phyloP scores from a whole-genome alignment of 306 rosid species.

The Rosa persica region DNA sequence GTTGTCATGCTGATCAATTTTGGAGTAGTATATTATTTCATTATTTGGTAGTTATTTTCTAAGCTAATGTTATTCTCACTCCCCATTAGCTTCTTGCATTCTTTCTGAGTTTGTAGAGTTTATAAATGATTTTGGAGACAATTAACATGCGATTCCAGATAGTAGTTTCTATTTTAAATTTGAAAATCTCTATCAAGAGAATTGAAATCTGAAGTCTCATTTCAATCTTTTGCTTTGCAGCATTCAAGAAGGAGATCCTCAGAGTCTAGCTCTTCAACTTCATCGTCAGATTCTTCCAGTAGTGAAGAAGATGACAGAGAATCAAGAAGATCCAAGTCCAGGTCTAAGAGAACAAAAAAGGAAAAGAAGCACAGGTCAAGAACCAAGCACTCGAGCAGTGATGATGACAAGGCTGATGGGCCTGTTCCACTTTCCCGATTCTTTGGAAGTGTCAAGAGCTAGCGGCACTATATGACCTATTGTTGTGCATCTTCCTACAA shows the following conservation, averaged over 20 bases:
- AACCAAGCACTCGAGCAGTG: conserved; percentile 55
- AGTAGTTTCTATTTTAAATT: background rate
- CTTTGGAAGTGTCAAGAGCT: conserved; percentile 66
- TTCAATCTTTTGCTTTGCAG: conserved; percentile 38
- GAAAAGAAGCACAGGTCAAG: conserved; percentile 77
- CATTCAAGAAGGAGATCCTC: conserved; percentile 82
- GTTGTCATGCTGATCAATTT: conserved; percentile 1
- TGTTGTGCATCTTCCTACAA: conserved; percentile 41
- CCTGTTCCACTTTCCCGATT: conserved; percentile 93
- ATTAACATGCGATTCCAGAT: background rate
- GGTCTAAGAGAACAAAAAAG: conserved; percentile 78
- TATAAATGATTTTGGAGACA: background rate
- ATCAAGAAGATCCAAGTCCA: conserved; percentile 78
- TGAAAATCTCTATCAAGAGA: background rate
- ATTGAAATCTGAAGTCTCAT: conserved; percentile 9
- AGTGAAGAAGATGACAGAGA: conserved; percentile 71
- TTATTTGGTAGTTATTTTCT: background rate
- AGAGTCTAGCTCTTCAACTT: conserved; percentile 66
- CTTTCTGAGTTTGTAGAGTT: background rate
- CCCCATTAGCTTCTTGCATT: background rate
- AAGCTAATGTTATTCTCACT: background rate
- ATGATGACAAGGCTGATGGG: conserved; percentile 54
- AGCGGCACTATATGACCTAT: conserved; percentile 16
- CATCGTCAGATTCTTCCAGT: conserved; percentile 60
- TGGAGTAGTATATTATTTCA: too few relatives aligned